Evolutionary conservation across 2,329 filamentous ascomycete species (phyloP).

Genomic region (Capronia coronata): DNA sequence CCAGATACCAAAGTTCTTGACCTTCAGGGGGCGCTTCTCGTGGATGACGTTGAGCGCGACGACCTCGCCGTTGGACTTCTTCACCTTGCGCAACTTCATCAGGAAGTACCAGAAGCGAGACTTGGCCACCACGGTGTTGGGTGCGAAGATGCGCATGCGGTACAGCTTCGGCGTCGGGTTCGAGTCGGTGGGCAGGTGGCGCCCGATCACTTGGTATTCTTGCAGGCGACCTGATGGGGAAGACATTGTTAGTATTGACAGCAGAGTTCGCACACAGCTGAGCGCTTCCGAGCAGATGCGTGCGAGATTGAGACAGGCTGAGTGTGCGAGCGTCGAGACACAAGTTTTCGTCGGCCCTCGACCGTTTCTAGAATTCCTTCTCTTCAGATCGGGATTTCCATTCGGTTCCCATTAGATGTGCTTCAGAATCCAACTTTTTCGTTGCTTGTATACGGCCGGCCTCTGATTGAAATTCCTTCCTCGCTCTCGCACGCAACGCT

Average conservation of each 20-base stretch:
- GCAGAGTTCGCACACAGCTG: background rate
- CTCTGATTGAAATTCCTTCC: background rate
- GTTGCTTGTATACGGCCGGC: background rate
- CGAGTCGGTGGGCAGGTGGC: conserved; percentile 94
- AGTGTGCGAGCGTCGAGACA: background rate
- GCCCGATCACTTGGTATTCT: conserved; percentile 99
- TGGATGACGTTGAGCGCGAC: conserved; percentile 92
- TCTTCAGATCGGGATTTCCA: background rate
- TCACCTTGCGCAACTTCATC: conserved; percentile 98
- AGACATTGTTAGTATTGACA: conserved; percentile 11
- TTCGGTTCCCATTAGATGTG: background rate
- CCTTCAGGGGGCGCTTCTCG: conserved; percentile 98
- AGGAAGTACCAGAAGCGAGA: conserved; percentile 99
- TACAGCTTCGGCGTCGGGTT: conserved; percentile 98
- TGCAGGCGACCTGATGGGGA: conserved; percentile 79
- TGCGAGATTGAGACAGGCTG: background rate
- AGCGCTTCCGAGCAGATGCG: background rate
- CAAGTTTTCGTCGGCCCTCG: background rate
- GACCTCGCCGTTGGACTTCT: conserved; percentile 99
- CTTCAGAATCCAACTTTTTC: background rate
- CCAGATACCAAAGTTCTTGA: conserved; percentile 99
- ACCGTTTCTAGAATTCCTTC: background rate
- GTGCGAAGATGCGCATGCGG: conserved; percentile 99
- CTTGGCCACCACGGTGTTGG: conserved; percentile 97
- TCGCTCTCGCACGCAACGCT: conserved; percentile 2